Evolutionary conservation across 1,139 yeast species (phyloP).

Genomic region (Saccharomyces hybrid): DNA sequence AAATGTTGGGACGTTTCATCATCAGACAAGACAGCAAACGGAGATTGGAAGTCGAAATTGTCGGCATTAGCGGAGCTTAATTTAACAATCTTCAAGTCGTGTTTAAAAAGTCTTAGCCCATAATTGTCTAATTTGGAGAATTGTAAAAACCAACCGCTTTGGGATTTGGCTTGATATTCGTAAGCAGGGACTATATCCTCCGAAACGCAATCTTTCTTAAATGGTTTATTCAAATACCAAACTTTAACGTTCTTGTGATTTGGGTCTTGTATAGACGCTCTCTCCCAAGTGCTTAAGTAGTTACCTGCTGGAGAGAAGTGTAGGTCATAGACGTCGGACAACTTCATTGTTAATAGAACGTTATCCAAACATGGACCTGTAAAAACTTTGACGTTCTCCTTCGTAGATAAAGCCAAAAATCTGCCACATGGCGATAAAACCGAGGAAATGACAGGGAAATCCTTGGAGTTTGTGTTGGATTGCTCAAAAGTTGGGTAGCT

Average conservation of each 20-base stretch:
- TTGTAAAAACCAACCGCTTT: constrained; percentile 63
- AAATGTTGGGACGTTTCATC: constrained; percentile 42
- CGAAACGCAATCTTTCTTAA: constrained; percentile 10
- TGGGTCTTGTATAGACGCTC: constrained; percentile 56
- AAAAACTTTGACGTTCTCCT: constrained; percentile 46
- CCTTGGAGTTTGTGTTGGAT: constrained; percentile 34
- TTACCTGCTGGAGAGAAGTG: constrained; percentile 86
- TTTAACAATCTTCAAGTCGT: constrained; percentile 41
- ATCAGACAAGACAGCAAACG: constrained; percentile 50
- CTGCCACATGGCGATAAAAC: constrained; percentile 40
- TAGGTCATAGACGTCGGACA: constrained; percentile 67
- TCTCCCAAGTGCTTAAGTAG: constrained; percentile 83
- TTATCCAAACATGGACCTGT: constrained; percentile 47
- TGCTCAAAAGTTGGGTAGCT: constrained; percentile 34
- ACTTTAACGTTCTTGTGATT: constrained; percentile 74
- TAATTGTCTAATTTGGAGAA: constrained; percentile 31
- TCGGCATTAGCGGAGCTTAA: constrained; percentile 45
- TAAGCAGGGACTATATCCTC: constrained; percentile 44
- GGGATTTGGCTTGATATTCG: constrained; percentile 73
- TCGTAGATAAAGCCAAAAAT: constrained; percentile 54
- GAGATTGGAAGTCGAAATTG: constrained; percentile 45
- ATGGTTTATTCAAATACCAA: constrained; percentile 44
- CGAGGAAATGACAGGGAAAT: constrained; percentile 43
- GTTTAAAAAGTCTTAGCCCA: constrained; percentile 25
- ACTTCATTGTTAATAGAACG: constrained; percentile 39